These are phyloP conservation scores for Penicillium turbatum DNA, from an alignment of 495 filamentous ascomycete species.

Conservation along the genomic window DNA sequence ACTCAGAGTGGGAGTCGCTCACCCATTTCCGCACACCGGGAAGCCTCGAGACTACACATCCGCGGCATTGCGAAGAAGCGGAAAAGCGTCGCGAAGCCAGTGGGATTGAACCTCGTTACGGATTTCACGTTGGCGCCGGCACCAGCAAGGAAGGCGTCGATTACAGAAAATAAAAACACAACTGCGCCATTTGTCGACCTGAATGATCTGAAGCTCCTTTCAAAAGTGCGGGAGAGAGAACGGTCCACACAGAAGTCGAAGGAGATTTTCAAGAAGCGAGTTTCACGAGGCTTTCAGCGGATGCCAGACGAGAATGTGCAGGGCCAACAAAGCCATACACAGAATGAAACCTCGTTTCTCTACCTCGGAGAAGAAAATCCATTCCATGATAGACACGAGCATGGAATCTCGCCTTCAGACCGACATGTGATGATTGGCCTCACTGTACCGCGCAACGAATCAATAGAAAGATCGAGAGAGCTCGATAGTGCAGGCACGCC, in stretches of 20 bases:
- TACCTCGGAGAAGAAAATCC: conserved; percentile 9
- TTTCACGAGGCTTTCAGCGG: conserved; percentile 16
- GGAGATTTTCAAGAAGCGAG: conserved; percentile 23
- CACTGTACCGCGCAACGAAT: conserved; percentile 57
- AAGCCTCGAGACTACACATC: conserved; percentile 13
- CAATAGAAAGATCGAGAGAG: conserved; percentile 38
- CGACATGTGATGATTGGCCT: conserved; percentile 78
- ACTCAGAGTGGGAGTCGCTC: conserved; percentile 9
- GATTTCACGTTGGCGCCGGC: conserved; percentile 33
- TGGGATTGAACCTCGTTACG: conserved; percentile 64
- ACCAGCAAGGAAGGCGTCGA: neutral
- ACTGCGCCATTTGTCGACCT: conserved; percentile 34
- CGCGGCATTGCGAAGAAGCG: conserved; percentile 42
- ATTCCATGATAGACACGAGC: conserved; percentile 25
- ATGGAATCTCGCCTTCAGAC: conserved; percentile 71
- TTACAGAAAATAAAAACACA: neutral
- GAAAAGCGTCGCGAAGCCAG: conserved; percentile 37
- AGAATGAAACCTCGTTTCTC: conserved; percentile 19
- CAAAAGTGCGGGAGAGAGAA: conserved; percentile 36
- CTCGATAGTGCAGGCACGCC: conserved; percentile 34
- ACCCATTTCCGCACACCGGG: conserved; percentile 6
- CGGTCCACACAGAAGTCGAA: conserved; percentile 25
- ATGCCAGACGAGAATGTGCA: conserved; percentile 14
- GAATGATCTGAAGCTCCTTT: conserved; percentile 39
- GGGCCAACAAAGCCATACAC: neutral